phyloP scores from a whole-genome alignment of 768 basidiomycete species.

The Phylloporus arenicola region DNA sequence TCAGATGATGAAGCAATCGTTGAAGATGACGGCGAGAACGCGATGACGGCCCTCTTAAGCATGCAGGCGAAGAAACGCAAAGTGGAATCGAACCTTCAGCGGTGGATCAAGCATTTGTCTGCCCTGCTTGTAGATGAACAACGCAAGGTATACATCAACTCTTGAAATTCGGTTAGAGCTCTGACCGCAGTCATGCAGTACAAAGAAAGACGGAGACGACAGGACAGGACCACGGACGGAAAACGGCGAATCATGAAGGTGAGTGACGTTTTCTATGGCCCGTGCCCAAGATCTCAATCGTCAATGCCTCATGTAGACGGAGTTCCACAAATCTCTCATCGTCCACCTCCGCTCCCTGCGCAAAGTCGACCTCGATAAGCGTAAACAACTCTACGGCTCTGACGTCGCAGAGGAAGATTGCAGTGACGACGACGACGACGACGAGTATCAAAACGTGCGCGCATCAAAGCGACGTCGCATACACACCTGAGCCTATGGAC shows the following conservation, averaged over 20 bases:
- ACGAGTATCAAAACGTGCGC: constrained; percentile 30
- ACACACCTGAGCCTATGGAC: constrained; percentile 19
- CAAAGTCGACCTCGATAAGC: constrained; percentile 51
- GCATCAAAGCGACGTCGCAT: constrained; percentile 28
- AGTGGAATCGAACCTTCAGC: constrained; percentile 45
- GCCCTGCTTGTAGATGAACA: constrained; percentile 60
- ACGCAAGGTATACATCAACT: constrained; percentile 48
- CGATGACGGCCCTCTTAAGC: constrained; percentile 26
- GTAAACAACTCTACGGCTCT: constrained; percentile 38
- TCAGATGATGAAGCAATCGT: constrained; percentile 63
- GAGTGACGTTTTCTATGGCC: constrained; percentile 9
- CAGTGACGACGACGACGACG: constrained; percentile 33
- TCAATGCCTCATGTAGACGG: constrained; percentile 42
- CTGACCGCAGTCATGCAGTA: constrained; percentile 37
- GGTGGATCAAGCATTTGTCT: constrained; percentile 65
- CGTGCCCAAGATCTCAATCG: background rate
- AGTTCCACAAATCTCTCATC: constrained; percentile 62
- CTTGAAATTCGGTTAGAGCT: background rate
- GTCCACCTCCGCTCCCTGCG: constrained; percentile 56
- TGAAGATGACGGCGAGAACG: constrained; percentile 34
- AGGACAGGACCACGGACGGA: constrained; percentile 42
- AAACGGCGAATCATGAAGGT: constrained; percentile 61
- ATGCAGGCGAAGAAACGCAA: constrained; percentile 33
- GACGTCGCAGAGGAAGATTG: constrained; percentile 35
- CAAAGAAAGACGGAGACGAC: constrained; percentile 54